Evolutionary conservation across 2,329 filamentous ascomycete species (phyloP), one percentile per base, ranked within the genome.

Genomic region (Penicillium sp.): DNA sequence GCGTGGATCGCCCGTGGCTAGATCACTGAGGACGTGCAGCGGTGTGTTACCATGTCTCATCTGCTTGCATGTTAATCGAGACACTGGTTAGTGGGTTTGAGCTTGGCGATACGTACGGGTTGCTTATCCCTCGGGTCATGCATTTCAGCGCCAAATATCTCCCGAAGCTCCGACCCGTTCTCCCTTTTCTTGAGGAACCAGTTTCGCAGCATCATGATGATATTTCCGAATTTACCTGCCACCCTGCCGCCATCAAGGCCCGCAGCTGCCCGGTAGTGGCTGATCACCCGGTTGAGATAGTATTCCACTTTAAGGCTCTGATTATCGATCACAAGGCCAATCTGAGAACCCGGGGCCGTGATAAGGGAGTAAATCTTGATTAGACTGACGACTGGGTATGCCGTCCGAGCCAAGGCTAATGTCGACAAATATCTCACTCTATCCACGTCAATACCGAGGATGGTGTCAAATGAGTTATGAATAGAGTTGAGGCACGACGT

Each of bases 361-460:
- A 87, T 85, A 8, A 86, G 84, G 48, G 89, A 86, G 72, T 87
- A 88, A 58, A 92, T 82, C 71, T 90, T 91, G 69, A 90, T 87
- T 35, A 91, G 77, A 29, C 89, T 84, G 20, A 91, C 86, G 2
- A 87, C 81, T 6, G 85, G 85, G 67, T 90, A 90, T 11, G 87
- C 84, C 18, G 90, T 84, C 26, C 89, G 84, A 15, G 89, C 87
- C 64, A 89, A 86, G 69, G 84, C 85, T 66, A 89, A 86, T 2
- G 89, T 86, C 18, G 89, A 88, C 9, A 91, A 70, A 53, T 81
- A 86, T 51, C 86, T 84, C 40, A 90, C 77, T 40, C 77, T 79
- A 4, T 76, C 70, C 14, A 84, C 71, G 47, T 87, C 82, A 71
- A 91, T 83, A 37, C 75, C 75, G 3, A 87, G 71, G 53, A 92